Percentiles rank a stretch among this genome's conserved stretches.
Evolutionary conservation across 805 yeast genomes (phyloP).

Genomic region (Lipomyces orientalis): DNA sequence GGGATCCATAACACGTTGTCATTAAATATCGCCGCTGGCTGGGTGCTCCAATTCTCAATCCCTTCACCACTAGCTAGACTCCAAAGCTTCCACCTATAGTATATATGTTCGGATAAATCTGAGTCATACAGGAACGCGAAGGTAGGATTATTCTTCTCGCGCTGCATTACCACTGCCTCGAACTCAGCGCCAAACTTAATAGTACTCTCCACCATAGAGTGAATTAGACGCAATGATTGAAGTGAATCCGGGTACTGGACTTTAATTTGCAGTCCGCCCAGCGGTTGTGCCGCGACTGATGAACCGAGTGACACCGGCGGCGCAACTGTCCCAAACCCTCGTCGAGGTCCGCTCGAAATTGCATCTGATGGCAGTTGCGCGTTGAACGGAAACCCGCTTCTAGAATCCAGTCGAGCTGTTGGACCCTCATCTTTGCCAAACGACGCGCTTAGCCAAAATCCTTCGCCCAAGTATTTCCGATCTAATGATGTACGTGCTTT

Average conservation of each 20-base stretch:
- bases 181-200: constrained; percentile 40
- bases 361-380: constrained; percentile 12
- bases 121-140: constrained; percentile 42
- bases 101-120: constrained; percentile 32
- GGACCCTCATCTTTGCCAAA: constrained; percentile 24
- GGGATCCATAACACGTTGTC: constrained; percentile 28
- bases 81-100: constrained; percentile 41
- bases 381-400: constrained; percentile 28
- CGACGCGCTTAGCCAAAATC: constrained; percentile 28
- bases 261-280: constrained; percentile 7
- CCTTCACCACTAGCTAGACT: constrained; percentile 31
- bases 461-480: constrained; percentile 32
- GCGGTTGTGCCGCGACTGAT: background rate
- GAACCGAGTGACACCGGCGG: constrained; percentile 23
- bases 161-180: constrained; percentile 40
- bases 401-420: constrained; percentile 10
- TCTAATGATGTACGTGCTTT: constrained; percentile 21
- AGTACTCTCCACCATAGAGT: constrained; percentile 40
- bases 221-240: constrained; percentile 32
- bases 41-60: constrained; percentile 22
- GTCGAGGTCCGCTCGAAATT: background rate
- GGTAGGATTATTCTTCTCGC: constrained; percentile 37
- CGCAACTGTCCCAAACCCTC: constrained; percentile 12
- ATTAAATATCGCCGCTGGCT: constrained; percentile 13
- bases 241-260: constrained; percentile 33